These are phyloP conservation scores for Gossypium rotundifolium DNA, from an alignment of 345 rosid species.

Conservation along the genomic window DNA sequence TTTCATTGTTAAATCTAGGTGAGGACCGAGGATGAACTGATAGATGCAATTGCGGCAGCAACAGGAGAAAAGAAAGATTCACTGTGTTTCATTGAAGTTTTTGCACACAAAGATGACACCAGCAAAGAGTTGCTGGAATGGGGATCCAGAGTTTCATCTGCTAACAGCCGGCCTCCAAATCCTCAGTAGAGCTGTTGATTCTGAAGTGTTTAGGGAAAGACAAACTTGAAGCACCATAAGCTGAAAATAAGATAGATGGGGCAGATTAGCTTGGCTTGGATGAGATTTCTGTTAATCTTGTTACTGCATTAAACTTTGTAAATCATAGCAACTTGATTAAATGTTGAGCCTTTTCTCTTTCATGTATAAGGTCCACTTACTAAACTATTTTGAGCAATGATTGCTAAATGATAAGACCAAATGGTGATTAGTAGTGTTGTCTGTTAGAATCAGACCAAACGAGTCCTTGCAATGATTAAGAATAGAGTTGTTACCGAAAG, in stretches of 20 bases:
- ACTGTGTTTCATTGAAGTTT: slow-evolving; percentile 57
- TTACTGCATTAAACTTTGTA: slow-evolving; percentile 3
- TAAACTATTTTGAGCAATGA: background rate
- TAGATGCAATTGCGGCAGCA: slow-evolving; percentile 37
- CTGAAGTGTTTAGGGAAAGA: background rate
- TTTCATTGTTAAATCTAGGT: slow-evolving; percentile 32
- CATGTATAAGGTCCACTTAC: background rate
- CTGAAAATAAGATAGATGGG: background rate
- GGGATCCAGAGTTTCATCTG: slow-evolving; percentile 69
- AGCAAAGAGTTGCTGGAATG: slow-evolving; percentile 81
- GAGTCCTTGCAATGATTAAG: background rate
- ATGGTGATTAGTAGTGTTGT: background rate
- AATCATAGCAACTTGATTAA: background rate
- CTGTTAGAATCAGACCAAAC: background rate
- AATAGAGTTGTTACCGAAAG: too few relatives aligned
- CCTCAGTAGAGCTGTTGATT: slow-evolving; percentile 35
- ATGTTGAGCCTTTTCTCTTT: background rate
- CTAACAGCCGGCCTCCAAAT: slow-evolving; percentile 67
- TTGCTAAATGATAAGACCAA: background rate
- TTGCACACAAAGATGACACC: slow-evolving; percentile 69
- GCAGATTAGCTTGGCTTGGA: background rate
- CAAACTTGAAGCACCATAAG: background rate
- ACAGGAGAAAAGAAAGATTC: slow-evolving; percentile 42
- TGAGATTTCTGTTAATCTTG: background rate
- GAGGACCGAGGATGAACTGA: slow-evolving; percentile 42